Evolutionary conservation across 176 grass and related monocot species (phyloP), one percentile per base, ranked within the genome.

Genomic region (Otatea glauca): DNA sequence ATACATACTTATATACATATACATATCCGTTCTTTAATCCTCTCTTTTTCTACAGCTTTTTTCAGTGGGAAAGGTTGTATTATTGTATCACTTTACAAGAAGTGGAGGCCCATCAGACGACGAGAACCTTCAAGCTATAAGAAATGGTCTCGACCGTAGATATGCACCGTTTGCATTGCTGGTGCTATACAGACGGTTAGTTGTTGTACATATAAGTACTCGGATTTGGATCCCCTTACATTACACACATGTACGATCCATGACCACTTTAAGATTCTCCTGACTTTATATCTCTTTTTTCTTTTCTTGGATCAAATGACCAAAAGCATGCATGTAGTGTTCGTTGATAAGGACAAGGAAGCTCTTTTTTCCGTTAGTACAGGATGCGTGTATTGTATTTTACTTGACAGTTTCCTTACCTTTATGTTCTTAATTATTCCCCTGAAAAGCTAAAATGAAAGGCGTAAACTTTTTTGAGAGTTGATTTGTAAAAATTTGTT

Each of bases 331-430:
- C 0, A 9, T 41, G 37, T 62, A 62, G 55, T 39, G 75, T 50
- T 79, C 53, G 58, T 71, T 86, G 66, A 61, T 49, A 70, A 70
- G 64, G 83, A 78, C 83, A 49, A 78, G 23, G 11, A 59, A 70
- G 50, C 64, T 15, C 25, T 78, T 78, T 72, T 70, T 70, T 32
- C 25, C 62, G 34, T 84, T 13, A 54, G 47, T 44, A n/a, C 82
- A 7, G 44, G 14, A 44, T 18, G 9, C 47, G 8, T 18, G 5
- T 12, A 18, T 49, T 77, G 60, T 67, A 68, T 42, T 21, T 79
- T 47, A n/a, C 4, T 4, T 0, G 0, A 4, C 3, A 0, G 6
- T 11, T 71, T 70, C 17, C 5, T 17, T 6, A 18, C 50, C 5
- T 53, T 53, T 53, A 53, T 53, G 50, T 82, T 71, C 38, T 38